Percentiles rank a stretch among this genome's conserved stretches.
These are phyloP conservation scores for Rhizopogon vinicolor DNA, from an alignment of 768 basidiomycete species.

Conservation along the genomic window DNA sequence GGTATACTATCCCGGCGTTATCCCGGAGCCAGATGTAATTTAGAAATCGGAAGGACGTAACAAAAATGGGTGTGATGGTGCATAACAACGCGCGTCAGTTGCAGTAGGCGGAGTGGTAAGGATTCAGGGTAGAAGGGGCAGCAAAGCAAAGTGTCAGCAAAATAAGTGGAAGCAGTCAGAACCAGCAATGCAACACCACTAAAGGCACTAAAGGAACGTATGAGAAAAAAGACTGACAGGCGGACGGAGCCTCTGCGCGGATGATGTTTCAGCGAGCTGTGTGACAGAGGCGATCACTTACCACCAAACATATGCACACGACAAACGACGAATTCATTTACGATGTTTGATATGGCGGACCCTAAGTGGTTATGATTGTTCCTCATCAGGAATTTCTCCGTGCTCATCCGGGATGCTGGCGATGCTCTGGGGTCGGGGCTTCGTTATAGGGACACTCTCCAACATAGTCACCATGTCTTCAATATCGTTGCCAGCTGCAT, in stretches of 20 bases:
- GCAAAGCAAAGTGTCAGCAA: conserved; percentile 12
- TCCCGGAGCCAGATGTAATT: conserved; percentile 8
- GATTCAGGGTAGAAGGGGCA: not conserved
- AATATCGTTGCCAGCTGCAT: conserved; percentile 36
- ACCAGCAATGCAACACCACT: not conserved
- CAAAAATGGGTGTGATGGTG: conserved; percentile 2
- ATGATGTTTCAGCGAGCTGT: conserved; percentile 9
- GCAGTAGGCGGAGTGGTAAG: not conserved
- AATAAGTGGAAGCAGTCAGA: conserved; percentile 7
- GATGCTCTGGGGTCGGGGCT: conserved; percentile 38
- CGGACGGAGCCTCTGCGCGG: conserved; percentile 4
- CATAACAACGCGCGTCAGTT: not conserved
- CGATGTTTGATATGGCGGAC: conserved; percentile 6
- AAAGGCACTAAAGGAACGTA: conserved; percentile 28
- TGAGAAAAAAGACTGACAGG: conserved; percentile 21
- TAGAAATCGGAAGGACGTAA: conserved; percentile 8
- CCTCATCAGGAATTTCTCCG: conserved; percentile 51
- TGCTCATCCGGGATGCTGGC: conserved; percentile 51
- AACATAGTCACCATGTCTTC: conserved; percentile 68
- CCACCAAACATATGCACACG: conserved; percentile 17
- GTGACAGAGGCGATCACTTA: conserved; percentile 15
- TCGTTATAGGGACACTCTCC: conserved; percentile 35
- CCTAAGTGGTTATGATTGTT: conserved; percentile 26
- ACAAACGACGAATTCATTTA: conserved; percentile 14
- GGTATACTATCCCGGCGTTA: conserved; percentile 11